Percentiles rank a stretch among this genome's conserved stretches.
Evolutionary conservation across 2,329 filamentous ascomycete species (phyloP).

Genomic region (Cytospora piceae): DNA sequence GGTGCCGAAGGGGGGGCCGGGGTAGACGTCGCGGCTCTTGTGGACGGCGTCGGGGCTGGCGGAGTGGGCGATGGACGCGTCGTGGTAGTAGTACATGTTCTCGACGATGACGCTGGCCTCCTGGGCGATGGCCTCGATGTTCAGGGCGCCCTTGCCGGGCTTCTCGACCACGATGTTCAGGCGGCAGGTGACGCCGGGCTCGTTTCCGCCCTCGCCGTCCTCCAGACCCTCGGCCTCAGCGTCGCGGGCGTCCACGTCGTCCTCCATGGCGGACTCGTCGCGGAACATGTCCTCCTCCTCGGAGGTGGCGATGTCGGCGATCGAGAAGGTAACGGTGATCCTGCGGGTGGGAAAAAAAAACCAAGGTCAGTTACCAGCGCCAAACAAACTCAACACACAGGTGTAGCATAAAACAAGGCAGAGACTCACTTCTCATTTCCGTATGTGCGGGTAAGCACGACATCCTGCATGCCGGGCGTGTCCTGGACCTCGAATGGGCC

Average conservation of each 20-base stretch:
- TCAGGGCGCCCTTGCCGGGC: conserved; percentile 79
- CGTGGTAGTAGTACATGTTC: conserved; percentile 85
- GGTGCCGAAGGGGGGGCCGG: conserved; percentile 89
- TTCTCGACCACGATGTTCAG: conserved; percentile 90
- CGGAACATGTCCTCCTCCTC: conserved; percentile 60
- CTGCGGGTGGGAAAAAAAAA: conserved; percentile 33
- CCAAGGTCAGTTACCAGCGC: conserved; percentile 18
- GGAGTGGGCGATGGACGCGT: conserved; percentile 76
- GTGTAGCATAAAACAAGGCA: background rate
- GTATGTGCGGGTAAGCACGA: conserved; percentile 79
- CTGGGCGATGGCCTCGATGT: conserved; percentile 84
- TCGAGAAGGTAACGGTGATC: conserved; percentile 77
- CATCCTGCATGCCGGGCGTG: conserved; percentile 81
- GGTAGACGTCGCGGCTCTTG: conserved; percentile 77
- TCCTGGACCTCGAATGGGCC: conserved; percentile 84
- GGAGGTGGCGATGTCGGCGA: conserved; percentile 76
- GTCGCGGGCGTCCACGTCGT: conserved; percentile 59
- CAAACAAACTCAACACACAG: background rate
- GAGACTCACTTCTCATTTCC: conserved; percentile 80
- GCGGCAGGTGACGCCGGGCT: conserved; percentile 73
- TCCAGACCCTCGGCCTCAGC: conserved; percentile 60
- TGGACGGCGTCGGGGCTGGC: conserved; percentile 77
- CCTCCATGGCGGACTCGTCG: conserved; percentile 58
- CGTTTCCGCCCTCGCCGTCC: conserved; percentile 54
- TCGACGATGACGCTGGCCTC: conserved; percentile 87